Evolutionary conservation across 148 eudicot genomes (phyloP).

Genomic region (Vaccinium macrocarpon): DNA sequence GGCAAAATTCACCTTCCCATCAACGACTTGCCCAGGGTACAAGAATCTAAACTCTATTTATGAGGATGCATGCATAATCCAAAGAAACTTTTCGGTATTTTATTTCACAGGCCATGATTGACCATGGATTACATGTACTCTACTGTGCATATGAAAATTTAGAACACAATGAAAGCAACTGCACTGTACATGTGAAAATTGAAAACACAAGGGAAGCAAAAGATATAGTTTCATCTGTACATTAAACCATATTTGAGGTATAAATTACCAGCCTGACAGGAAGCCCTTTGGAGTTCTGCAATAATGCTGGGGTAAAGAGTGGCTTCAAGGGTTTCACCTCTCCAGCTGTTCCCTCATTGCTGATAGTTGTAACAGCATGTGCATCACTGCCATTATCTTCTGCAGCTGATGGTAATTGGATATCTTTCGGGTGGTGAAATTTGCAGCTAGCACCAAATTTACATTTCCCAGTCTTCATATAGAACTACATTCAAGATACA

Average conservation of each 20-base stretch:
- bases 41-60: background rate
- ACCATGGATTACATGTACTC: background rate
- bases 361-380: slow-evolving; percentile 27
- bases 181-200: background rate
- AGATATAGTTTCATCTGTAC: background rate
- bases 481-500: slow-evolving; percentile 24
- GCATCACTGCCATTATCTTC: slow-evolving; percentile 36
- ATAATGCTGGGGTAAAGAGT: slow-evolving; percentile 41
- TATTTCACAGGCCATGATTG: background rate
- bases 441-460: slow-evolving; percentile 85
- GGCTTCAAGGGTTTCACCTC: slow-evolving; percentile 38
- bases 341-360: slow-evolving; percentile 23
- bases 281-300: slow-evolving; percentile 83
- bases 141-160: background rate
- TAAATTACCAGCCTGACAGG: slow-evolving; percentile 72
- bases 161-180: no score
- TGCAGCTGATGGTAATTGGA: slow-evolving; percentile 47
- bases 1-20: background rate
- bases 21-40: background rate
- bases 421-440: slow-evolving; percentile 89
- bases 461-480: slow-evolving; percentile 53
- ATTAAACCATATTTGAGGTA: background rate
- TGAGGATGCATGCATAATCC: background rate
- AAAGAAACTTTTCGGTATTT: background rate
- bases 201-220: background rate